Percentiles rank a stretch among this genome's conserved stretches.
Conservation (phyloP, 1,139 yeast genomes). For the Geotrichum macrosporum region DNA sequence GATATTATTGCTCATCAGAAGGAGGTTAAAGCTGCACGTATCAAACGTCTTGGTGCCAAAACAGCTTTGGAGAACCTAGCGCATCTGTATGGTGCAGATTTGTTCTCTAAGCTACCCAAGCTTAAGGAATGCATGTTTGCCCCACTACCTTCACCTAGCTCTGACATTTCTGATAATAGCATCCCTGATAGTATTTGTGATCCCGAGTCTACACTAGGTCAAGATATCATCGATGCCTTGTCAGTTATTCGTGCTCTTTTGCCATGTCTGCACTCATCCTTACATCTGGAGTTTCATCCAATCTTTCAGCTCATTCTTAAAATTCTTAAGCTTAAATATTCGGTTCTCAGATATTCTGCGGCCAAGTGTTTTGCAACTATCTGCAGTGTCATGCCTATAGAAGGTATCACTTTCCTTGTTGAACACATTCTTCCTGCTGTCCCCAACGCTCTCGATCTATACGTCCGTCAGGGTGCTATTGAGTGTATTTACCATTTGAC, state of each 20-base stretch:
- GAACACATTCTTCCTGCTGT: constrained; percentile 73
- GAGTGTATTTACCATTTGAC: constrained; percentile 87
- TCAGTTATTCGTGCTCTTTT: constrained; percentile 76
- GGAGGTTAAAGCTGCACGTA: constrained; percentile 66
- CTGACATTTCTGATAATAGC: constrained; percentile 28
- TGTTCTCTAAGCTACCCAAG: constrained; percentile 65
- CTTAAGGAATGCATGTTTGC: constrained; percentile 63
- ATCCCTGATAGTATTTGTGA: constrained; percentile 41
- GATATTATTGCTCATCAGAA: constrained; percentile 61
- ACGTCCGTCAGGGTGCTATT: constrained; percentile 86
- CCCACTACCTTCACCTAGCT: constrained; percentile 46
- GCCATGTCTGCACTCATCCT: constrained; percentile 52
- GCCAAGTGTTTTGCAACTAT: constrained; percentile 86
- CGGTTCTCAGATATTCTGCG: constrained; percentile 85
- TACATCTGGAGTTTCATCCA: constrained; percentile 50
- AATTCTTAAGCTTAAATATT: constrained; percentile 62
- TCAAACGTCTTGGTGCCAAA: constrained; percentile 80
- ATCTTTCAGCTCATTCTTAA: constrained; percentile 49
- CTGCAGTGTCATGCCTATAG: constrained; percentile 67
- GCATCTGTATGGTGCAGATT: constrained; percentile 46
- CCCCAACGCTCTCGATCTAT: constrained; percentile 70
- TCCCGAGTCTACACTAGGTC: constrained; percentile 57
- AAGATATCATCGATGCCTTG: constrained; percentile 76
- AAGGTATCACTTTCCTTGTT: constrained; percentile 77
- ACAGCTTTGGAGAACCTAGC: constrained; percentile 56